Percentiles rank a stretch among this genome's conserved stretches.
Conservation (phyloP, 2,329 filamentous ascomycete species). For the Lasiodiplodia hormozganensis region DNA sequence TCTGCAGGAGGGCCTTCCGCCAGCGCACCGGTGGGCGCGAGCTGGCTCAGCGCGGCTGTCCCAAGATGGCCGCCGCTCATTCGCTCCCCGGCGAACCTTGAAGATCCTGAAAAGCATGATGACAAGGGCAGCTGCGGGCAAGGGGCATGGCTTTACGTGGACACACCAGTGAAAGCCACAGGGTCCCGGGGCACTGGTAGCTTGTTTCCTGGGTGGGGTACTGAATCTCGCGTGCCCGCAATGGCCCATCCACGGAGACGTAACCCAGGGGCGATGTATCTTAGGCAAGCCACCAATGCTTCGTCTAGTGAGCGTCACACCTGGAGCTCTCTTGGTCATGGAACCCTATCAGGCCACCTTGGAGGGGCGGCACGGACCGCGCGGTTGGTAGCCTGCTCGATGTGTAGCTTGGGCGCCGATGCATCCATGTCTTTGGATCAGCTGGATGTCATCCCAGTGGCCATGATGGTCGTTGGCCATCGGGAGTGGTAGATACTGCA, state of each 20-base stretch:
- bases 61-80: background rate
- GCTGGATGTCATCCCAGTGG: conserved; percentile 23
- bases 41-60: conserved; percentile 1
- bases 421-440: conserved; percentile 30
- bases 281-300: conserved; percentile 29
- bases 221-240: conserved; percentile 22
- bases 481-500: conserved; percentile 27
- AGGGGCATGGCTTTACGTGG: conserved; percentile 3
- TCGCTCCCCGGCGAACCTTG: conserved; percentile 11
- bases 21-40: background rate
- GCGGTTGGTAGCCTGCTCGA: conserved; percentile 24
- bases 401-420: conserved; percentile 27
- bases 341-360: conserved; percentile 29
- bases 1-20: conserved; percentile 15
- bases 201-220: conserved; percentile 22
- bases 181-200: conserved; percentile 18
- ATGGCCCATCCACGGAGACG: conserved; percentile 17
- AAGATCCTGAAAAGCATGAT: conserved; percentile 18
- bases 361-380: conserved; percentile 25
- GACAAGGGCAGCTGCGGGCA: background rate
- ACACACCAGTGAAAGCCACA: conserved; percentile 20
- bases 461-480: conserved; percentile 6
- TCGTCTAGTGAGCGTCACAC: conserved; percentile 25
- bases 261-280: conserved; percentile 12
- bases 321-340: conserved; percentile 23